Evolutionary conservation across 2,329 filamentous ascomycete species (phyloP).

Genomic region (Nothopassalora personata): DNA sequence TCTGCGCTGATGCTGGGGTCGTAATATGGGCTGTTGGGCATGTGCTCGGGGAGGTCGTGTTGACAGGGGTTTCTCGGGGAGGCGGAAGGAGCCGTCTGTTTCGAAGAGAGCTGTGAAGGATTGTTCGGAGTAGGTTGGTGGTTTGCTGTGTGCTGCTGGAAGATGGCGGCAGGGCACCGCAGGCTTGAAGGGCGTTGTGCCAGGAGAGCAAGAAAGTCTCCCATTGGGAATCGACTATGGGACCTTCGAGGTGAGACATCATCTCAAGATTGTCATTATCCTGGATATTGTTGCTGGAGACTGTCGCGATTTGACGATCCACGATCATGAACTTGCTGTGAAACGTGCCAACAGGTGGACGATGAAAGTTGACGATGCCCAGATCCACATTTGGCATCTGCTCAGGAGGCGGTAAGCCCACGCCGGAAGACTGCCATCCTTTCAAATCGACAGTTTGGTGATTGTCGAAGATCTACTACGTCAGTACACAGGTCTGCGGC

Average conservation of each 20-base stretch:
- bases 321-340: conserved; percentile 75
- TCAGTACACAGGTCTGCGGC: conserved; percentile 2
- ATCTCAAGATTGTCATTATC: conserved; percentile 70
- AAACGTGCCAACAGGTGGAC: conserved; percentile 65
- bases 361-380: conserved; percentile 68
- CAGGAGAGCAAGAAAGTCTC: conserved; percentile 66
- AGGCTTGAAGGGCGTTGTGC: conserved; percentile 57
- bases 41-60: conserved; percentile 50
- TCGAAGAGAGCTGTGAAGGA: conserved; percentile 32
- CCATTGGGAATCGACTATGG: conserved; percentile 70
- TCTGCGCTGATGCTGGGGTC: conserved; percentile 58
- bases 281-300: conserved; percentile 74
- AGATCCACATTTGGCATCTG: conserved; percentile 69
- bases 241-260: conserved; percentile 70
- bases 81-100: conserved; percentile 23
- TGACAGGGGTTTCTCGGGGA: conserved; percentile 22
- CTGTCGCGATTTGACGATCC: conserved; percentile 62
- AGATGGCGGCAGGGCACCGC: conserved; percentile 52
- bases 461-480: conserved; percentile 50
- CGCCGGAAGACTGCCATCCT: conserved; percentile 50
- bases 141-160: conserved; percentile 41
- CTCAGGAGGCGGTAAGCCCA: conserved; percentile 56
- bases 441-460: conserved; percentile 56
- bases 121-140: conserved; percentile 30
- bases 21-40: conserved; percentile 56